phyloP scores from a whole-genome alignment of 495 filamentous ascomycete genomes.

The Daldinia vernicosa region DNA sequence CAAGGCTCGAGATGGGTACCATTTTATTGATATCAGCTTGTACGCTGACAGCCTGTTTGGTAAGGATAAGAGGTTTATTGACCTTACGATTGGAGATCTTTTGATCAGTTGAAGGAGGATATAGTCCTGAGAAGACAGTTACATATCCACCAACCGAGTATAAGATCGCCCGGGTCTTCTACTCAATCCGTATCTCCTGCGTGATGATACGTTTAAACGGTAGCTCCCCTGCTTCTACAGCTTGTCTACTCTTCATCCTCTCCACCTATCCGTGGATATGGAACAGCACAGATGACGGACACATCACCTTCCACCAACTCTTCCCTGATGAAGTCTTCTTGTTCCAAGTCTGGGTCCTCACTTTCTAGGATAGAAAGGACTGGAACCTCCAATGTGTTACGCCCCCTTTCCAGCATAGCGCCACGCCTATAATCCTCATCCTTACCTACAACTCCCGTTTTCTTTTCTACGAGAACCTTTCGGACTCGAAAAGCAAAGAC shows the following conservation, averaged over 20 bases:
- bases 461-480: neutral
- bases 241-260: neutral
- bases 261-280: neutral
- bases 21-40: slow-evolving; percentile 1
- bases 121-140: neutral
- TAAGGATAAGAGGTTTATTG: neutral
- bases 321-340: neutral
- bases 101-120: neutral
- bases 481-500: neutral
- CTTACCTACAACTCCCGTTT: neutral
- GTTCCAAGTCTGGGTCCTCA: neutral
- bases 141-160: neutral
- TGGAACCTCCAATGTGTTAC: neutral
- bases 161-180: neutral
- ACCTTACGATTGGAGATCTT: neutral
- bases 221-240: neutral
- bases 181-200: neutral
- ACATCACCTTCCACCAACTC: neutral
- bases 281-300: neutral
- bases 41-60: neutral
- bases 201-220: neutral
- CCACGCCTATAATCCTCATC: neutral
- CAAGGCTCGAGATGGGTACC: slow-evolving; percentile 1
- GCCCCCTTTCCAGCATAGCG: neutral
- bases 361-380: neutral